phyloP scores from a whole-genome alignment of 805 yeast genomes.

The Huiozyma naganishii region DNA sequence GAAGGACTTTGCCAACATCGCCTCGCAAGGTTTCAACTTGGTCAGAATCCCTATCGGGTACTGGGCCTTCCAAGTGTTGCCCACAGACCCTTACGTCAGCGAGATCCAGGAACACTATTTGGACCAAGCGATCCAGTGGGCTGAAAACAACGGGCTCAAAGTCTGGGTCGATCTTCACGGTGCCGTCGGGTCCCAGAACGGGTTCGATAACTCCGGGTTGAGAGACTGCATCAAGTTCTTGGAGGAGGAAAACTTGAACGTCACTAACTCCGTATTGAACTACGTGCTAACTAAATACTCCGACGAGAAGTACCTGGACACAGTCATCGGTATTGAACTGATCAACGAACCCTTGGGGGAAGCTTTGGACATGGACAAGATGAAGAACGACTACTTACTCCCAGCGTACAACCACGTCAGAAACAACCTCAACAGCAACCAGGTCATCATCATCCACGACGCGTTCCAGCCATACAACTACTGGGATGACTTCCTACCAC shows the following conservation, averaged over 20 bases:
- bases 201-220: slow-evolving; percentile 87
- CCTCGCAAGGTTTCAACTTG: slow-evolving; percentile 56
- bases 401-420: slow-evolving; percentile 60
- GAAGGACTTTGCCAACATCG: slow-evolving; percentile 52
- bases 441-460: slow-evolving; percentile 67
- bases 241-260: slow-evolving; percentile 36
- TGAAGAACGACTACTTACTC: slow-evolving; percentile 44
- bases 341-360: slow-evolving; percentile 89
- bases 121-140: slow-evolving; percentile 75
- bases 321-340: slow-evolving; percentile 72
- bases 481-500: slow-evolving; percentile 50
- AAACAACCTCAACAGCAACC: slow-evolving; percentile 34
- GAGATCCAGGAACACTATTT: slow-evolving; percentile 60
- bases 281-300: slow-evolving; percentile 56
- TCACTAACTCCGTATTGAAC: slow-evolving; percentile 47
- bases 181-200: slow-evolving; percentile 94
- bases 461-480: slow-evolving; percentile 55
- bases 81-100: slow-evolving; percentile 72
- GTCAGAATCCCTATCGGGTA: slow-evolving; percentile 90
- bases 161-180: slow-evolving; percentile 94
- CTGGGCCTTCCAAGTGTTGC: slow-evolving; percentile 68
- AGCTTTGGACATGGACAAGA: slow-evolving; percentile 42
- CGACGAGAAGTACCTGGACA: slow-evolving; percentile 47
- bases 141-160: slow-evolving; percentile 45
- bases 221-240: slow-evolving; percentile 52